Base-by-base conservation (phyloP, 2,329 filamentous ascomycete species). In the Xylaria sp. region DNA sequence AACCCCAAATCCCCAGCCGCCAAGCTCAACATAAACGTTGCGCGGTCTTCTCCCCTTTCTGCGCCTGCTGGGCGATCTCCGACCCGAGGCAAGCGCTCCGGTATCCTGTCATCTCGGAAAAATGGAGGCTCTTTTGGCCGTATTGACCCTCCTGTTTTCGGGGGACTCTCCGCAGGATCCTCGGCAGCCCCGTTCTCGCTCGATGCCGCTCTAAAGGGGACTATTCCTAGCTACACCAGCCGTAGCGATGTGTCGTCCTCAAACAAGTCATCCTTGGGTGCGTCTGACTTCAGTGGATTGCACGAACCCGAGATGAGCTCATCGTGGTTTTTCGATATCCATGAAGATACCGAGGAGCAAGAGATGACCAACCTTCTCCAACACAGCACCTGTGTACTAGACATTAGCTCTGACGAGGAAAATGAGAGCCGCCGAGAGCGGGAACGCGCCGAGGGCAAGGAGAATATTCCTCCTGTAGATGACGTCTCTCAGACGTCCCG, bases 321-420 rank as follows among this genome's bases (percentile, higher is more conserved):
- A 41, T 86, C 86, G 67, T 98, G 94, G 94, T 92, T 92, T 83
- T 98, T 99, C 78, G 92, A 95, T 68, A 98, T 99, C 76, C 91
- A 98, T 78, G 93, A 97, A 78, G 95, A 99, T 80, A 94, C 93
- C 0, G 89, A 92, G 8, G 93, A 97, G 78, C 92, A 98, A 78
- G 91, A 97, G 78, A 92, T 96, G 81, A 93, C 94, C 75, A 98
- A 97, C 76, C 84, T 97, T 48, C 93, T 98, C 82, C 93, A 98
- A 81, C 95, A 98, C 83, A 92, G 91, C 65, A 95, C 95, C 8
- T 91, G 91, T 72, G 90, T 91, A 0, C 87, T 98, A 3, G 95
- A 98, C 78, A 94, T 98, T 76, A 94, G 90, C 73, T 94, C 93
- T 25, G 94, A 97, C 75, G 94, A 97, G 79, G 92, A 94, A 80